These are phyloP conservation scores for Saccharomyces hybrid DNA, from an alignment of 1,139 yeast genomes.

Conservation along the genomic window DNA sequence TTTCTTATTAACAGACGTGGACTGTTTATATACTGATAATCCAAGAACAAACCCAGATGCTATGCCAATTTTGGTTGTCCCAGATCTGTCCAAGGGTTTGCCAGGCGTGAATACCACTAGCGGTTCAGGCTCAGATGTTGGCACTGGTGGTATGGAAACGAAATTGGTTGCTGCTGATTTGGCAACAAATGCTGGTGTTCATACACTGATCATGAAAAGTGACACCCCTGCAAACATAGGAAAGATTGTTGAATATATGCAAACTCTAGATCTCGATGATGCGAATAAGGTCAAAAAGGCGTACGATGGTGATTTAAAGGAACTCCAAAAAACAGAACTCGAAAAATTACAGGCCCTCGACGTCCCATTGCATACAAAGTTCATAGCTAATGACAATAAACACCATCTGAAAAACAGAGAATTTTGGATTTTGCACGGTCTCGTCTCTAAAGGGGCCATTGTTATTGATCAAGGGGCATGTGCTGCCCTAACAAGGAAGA, in stretches of 20 bases:
- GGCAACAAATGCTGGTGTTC: too few species aligned
- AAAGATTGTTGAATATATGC: conserved; percentile 67
- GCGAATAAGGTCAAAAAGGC: conserved; percentile 12
- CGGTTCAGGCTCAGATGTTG: too few species aligned
- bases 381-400: conserved; percentile 57
- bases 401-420: conserved; percentile 68
- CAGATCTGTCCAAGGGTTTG: too few species aligned
- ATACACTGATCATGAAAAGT: conserved; percentile 74
- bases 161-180: too few species aligned
- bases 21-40: too few species aligned
- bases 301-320: conserved; percentile 30
- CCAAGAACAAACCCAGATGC: too few species aligned
- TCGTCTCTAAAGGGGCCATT: conserved; percentile 70
- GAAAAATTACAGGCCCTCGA: conserved; percentile 26
- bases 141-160: too few species aligned
- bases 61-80: too few species aligned
- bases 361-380: conserved; percentile 82
- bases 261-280: conserved; percentile 32
- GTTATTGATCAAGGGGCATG: conserved; percentile 82
- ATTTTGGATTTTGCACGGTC: conserved; percentile 91
- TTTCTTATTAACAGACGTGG: too few species aligned
- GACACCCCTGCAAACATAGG: conserved; percentile 66
- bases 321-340: conserved; percentile 34
- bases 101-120: too few species aligned
- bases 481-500: conserved; percentile 71